Percentiles rank a stretch among this genome's conserved stretches.
Evolutionary conservation across 202 grass and related monocot species (phyloP).

Genomic region (Setaria italica): DNA sequence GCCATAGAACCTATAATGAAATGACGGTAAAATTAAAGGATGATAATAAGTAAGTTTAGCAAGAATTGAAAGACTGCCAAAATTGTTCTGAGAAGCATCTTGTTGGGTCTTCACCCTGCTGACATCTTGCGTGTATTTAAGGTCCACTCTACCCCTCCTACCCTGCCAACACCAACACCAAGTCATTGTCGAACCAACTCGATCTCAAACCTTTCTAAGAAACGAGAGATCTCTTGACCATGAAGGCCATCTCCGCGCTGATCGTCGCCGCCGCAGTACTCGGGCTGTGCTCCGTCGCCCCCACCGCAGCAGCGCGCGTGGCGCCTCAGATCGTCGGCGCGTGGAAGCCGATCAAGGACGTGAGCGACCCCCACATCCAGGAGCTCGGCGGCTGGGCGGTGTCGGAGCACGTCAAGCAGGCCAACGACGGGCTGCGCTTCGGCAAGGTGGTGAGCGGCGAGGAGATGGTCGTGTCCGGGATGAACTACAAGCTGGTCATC

Average conservation of each 20-base stretch:
- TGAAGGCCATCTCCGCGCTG: slow-evolving; percentile 13
- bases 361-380: slow-evolving; percentile 47
- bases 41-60: neutral
- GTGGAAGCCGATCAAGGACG: slow-evolving; percentile 50
- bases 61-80: neutral
- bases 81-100: neutral
- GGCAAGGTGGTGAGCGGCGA: slow-evolving; percentile 46
- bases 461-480: slow-evolving; percentile 51
- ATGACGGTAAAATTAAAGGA: neutral
- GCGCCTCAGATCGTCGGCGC: neutral
- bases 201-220: neutral
- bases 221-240: neutral
- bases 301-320: neutral
- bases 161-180: neutral
- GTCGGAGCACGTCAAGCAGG: slow-evolving; percentile 48
- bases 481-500: slow-evolving; percentile 48
- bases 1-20: neutral
- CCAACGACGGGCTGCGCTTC: slow-evolving; percentile 38
- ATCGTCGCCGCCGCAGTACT: neutral
- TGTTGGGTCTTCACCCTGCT: neutral
- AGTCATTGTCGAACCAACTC: neutral
- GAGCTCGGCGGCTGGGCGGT: slow-evolving; percentile 62
- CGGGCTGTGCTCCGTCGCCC: neutral
- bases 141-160: neutral
- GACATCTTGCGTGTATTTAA: neutral